These are phyloP conservation scores for Penicillium soppii DNA, from an alignment of 495 filamentous ascomycete genomes.

Conservation along the genomic window DNA sequence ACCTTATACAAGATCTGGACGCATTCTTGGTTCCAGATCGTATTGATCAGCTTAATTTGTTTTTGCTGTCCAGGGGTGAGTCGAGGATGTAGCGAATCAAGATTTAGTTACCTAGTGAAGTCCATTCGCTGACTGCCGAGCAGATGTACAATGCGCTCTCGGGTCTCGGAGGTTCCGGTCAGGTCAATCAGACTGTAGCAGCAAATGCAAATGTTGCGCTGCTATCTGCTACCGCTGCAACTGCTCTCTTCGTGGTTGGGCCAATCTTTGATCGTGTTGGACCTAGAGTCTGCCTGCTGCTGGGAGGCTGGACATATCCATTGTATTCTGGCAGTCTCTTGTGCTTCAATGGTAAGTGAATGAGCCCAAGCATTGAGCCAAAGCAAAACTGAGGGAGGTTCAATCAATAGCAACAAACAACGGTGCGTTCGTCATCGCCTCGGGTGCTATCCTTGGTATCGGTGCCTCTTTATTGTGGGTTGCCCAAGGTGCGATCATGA, in stretches of 20 bases:
- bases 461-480: conserved; percentile 54
- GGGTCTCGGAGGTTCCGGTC: conserved; percentile 56
- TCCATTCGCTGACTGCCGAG: background rate
- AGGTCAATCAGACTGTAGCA: conserved; percentile 41
- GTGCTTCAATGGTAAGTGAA: conserved; percentile 34
- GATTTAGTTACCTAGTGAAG: too few relatives aligned
- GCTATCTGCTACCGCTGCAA: conserved; percentile 36
- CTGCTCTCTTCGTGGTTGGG: conserved; percentile 43
- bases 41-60: conserved; percentile 61
- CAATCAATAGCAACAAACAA: conserved; percentile 59
- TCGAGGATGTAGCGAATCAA: too few relatives aligned
- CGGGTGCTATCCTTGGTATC: conserved; percentile 51
- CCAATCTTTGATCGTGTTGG: conserved; percentile 43
- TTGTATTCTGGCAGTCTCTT: conserved; percentile 44
- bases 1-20: conserved; percentile 27
- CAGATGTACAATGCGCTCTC: conserved; percentile 71
- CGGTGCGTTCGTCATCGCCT: conserved; percentile 71
- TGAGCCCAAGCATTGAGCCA: background rate
- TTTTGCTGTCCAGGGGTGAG: conserved; percentile 73
- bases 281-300: conserved; percentile 36
- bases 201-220: conserved; percentile 45
- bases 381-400: background rate
- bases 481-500: conserved; percentile 58
- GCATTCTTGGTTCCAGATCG: conserved; percentile 42
- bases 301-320: conserved; percentile 46